These are phyloP conservation scores for Calonectria ilicicola DNA, from an alignment of 2,329 filamentous ascomycete species.

Conservation along the genomic window DNA sequence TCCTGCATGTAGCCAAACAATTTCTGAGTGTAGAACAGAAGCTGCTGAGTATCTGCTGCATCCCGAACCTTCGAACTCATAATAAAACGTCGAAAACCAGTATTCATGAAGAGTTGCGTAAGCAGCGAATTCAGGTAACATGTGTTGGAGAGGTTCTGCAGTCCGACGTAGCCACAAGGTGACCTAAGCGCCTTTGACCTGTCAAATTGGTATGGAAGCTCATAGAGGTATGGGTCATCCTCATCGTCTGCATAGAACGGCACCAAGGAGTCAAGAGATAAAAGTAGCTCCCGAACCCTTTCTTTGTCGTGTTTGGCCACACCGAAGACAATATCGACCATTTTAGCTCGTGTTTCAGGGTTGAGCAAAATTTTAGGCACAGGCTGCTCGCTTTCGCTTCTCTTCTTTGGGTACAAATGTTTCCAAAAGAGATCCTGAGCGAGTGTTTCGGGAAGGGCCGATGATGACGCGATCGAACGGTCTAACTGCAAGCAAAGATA, in stretches of 20 bases:
- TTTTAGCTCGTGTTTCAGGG: constrained; percentile 64
- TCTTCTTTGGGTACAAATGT: constrained; percentile 74
- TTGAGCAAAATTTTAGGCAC: constrained; percentile 62
- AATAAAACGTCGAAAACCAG: constrained; percentile 87
- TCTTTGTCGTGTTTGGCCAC: constrained; percentile 64
- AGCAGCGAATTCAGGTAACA: constrained; percentile 97
- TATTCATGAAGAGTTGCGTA: constrained; percentile 96
- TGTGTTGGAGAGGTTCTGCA: constrained; percentile 94
- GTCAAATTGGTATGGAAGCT: constrained; percentile 73
- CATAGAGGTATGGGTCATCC: constrained; percentile 68
- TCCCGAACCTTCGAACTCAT: constrained; percentile 72
- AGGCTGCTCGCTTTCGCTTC: constrained; percentile 42
- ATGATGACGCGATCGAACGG: constrained; percentile 36
- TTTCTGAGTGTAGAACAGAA: constrained; percentile 82
- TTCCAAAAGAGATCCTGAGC: constrained; percentile 66
- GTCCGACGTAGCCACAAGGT: constrained; percentile 84
- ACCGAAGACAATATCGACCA: constrained; percentile 71
- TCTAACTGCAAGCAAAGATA: constrained; percentile 47
- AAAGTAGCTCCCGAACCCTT: constrained; percentile 65
- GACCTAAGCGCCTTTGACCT: constrained; percentile 77
- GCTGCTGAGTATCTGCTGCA: constrained; percentile 66
- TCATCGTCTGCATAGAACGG: constrained; percentile 53
- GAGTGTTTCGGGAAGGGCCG: constrained; percentile 42
- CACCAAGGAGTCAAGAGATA: constrained; percentile 49
- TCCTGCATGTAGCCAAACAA: constrained; percentile 91